Percentiles rank a stretch among this genome's conserved stretches.
Conservation (phyloP, 768 basidiomycete species). For the Neoboletus magnificus region DNA sequence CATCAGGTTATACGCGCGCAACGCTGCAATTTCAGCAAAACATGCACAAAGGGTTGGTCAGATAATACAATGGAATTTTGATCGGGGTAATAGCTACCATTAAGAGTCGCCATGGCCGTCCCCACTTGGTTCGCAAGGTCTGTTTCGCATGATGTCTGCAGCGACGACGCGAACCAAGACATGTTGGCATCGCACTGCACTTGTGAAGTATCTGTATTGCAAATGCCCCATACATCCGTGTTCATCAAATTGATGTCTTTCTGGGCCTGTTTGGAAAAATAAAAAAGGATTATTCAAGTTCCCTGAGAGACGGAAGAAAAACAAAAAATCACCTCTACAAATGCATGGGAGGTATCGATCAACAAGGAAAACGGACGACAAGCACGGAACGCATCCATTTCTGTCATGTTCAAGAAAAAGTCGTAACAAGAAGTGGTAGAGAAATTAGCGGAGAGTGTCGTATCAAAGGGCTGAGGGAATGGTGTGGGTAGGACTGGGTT, state of each 20-base stretch:
- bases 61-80: not conserved
- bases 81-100: conserved; percentile 39
- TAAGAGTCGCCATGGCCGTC: conserved; percentile 52
- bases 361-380: conserved; percentile 77
- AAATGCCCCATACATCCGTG: conserved; percentile 72
- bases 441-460: conserved; percentile 61
- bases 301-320: not conserved
- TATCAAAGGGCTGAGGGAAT: conserved; percentile 75
- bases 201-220: conserved; percentile 52
- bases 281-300: not conserved
- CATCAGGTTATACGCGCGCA: conserved; percentile 63
- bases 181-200: conserved; percentile 65
- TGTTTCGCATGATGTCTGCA: conserved; percentile 49
- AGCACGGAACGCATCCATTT: conserved; percentile 53
- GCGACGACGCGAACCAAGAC: conserved; percentile 51
- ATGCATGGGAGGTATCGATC: conserved; percentile 49
- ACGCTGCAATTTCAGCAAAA: conserved; percentile 37
- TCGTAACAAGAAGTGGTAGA: conserved; percentile 58
- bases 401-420: conserved; percentile 78
- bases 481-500: conserved; percentile 61
- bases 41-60: not conserved
- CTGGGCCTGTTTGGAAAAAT: conserved; percentile 51
- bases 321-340: conserved; percentile 46
- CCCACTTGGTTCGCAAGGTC: conserved; percentile 55
- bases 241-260: conserved; percentile 61